phyloP scores from a whole-genome alignment of 208 protist genomes.

The Crithidia brevicula region DNA sequence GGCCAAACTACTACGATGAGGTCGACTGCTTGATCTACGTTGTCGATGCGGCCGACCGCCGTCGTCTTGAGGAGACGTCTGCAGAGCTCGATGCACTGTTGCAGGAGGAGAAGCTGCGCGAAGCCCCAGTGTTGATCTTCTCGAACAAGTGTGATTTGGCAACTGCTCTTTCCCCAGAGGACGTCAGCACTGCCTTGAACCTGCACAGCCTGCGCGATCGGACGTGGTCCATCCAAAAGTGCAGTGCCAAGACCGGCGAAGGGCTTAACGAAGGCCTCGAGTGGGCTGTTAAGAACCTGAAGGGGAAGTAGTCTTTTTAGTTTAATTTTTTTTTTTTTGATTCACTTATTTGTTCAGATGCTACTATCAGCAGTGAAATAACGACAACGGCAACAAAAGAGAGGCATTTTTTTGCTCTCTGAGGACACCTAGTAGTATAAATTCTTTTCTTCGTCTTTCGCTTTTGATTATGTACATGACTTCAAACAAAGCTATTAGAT shows the following conservation, averaged over 20 bases:
- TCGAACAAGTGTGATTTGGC: conserved; percentile 98
- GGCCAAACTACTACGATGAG: conserved; percentile 98
- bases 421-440: conserved; percentile 3
- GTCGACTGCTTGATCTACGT: conserved; percentile 97
- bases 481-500: background rate
- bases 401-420: conserved; percentile 4
- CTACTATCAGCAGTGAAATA: background rate
- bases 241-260: conserved; percentile 91
- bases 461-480: conserved; percentile 6
- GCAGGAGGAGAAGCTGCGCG: conserved; percentile 94
- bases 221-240: conserved; percentile 93
- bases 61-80: conserved; percentile 94
- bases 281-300: conserved; percentile 90
- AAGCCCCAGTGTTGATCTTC: conserved; percentile 96
- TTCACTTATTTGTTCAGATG: conserved; percentile 15
- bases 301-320: conserved; percentile 26
- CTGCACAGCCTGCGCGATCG: conserved; percentile 89
- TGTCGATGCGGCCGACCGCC: conserved; percentile 94
- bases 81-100: conserved; percentile 93
- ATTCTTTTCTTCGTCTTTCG: background rate
- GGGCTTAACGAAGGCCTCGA: conserved; percentile 89
- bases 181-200: conserved; percentile 86
- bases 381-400: conserved; percentile 21
- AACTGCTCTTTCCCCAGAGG: conserved; percentile 81
- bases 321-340: conserved; percentile 24